Evolutionary conservation across 495 filamentous ascomycete genomes (phyloP).

Genomic region (Tuber indicum): DNA sequence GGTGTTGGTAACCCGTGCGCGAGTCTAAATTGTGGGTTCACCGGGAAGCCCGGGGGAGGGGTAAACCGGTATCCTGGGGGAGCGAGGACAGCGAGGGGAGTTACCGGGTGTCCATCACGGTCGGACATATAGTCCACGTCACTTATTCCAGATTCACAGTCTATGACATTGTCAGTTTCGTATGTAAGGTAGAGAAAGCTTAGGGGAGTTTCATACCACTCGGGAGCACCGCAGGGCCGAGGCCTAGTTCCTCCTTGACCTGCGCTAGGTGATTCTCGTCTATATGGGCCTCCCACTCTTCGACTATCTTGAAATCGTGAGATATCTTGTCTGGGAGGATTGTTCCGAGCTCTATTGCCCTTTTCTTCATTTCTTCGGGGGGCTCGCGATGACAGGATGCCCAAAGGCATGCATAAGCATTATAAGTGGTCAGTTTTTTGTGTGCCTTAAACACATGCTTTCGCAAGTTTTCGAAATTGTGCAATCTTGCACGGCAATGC

Average conservation of each 20-base stretch:
- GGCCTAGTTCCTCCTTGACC: slow-evolving; percentile 27
- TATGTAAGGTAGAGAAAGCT: not conserved
- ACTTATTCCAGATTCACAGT: slow-evolving; percentile 25
- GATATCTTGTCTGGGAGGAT: not conserved
- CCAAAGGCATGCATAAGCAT: slow-evolving; percentile 34
- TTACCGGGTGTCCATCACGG: slow-evolving; percentile 25
- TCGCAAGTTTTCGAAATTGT: slow-evolving; percentile 59
- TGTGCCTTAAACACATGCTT: slow-evolving; percentile 57
- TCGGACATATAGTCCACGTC: slow-evolving; percentile 38
- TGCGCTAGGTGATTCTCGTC: slow-evolving; percentile 23
- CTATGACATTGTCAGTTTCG: slow-evolving; percentile 5
- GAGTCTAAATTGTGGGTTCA: slow-evolving; percentile 4
- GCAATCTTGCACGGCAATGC: slow-evolving; percentile 57
- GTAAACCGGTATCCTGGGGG: slow-evolving; percentile 28
- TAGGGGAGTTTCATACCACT: slow-evolving; percentile 12
- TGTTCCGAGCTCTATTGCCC: slow-evolving; percentile 6
- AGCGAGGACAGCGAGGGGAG: slow-evolving; percentile 28
- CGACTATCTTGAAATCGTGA: slow-evolving; percentile 24
- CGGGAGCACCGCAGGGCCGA: slow-evolving; percentile 30
- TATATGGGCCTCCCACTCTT: slow-evolving; percentile 30
- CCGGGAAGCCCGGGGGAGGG: slow-evolving; percentile 20
- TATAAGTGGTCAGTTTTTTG: slow-evolving; percentile 9
- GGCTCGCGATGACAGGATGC: slow-evolving; percentile 22
- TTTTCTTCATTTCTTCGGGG: slow-evolving; percentile 17
- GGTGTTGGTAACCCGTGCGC: not conserved